Evolutionary conservation across 352 stramenopile genomes (phyloP), one percentile per base, ranked within the genome.

Genomic region (Phytophthora melonis): DNA sequence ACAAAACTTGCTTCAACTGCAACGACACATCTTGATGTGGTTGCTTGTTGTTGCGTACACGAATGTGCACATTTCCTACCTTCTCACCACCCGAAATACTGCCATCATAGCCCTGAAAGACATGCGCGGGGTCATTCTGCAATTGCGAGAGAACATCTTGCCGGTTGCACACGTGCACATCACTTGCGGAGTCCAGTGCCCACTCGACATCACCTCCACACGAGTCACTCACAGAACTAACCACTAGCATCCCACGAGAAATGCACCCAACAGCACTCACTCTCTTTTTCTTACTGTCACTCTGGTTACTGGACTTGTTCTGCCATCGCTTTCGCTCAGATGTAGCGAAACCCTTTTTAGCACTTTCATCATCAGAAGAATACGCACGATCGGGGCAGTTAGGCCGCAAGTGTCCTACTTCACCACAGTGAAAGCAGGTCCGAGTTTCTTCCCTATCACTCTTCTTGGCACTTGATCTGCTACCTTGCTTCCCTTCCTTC

Each of bases 121-220:
- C 11, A 55, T 64, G 58, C 5, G 5, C 25, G 3, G 13, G 8
- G 16, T 43, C 41, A 53, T 6, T 53, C 6, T 64, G 58, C 23
- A 55, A 39, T 4, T 63, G 14, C 3, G 16, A 39, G 27, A 67
- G n/a, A 4, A 66, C 16, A 0, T 50, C 43, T 7, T 49, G 25
- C 5, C n/a, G 36, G 30, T 68, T 67, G 30, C 58, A 72, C 13
- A 68, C 66, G 6, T 68, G 66, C 1, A 67, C 49, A 30, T 59
- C 58, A 36, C 58, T 58, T 16, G 45, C 30, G 39, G 47, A 66
- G 39, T 72, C 65, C 16, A 65, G 5, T n/a, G 23, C 49, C 56
- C 65, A 72, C 19, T 72, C 65, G 30, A 34, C 30, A 34, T 34
- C 30, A 34, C 6, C 30, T 34, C 30, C 30, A 34, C 30, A 9